Evolutionary conservation across 2,329 filamentous ascomycete species (phyloP).

Genomic region (Dendryphion nanum): DNA sequence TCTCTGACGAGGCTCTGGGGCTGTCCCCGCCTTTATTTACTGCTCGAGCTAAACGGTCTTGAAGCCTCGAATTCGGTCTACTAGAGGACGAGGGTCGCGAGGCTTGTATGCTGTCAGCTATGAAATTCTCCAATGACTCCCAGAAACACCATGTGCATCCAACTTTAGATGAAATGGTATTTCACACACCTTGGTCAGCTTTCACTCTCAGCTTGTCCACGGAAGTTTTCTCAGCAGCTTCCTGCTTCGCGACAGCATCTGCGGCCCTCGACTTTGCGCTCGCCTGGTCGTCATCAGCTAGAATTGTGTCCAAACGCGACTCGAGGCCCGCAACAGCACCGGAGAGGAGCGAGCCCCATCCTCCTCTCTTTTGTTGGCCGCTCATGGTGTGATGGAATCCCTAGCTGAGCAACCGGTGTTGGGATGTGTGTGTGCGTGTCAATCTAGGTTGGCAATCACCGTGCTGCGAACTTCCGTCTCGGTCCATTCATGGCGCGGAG

Average conservation of each 20-base stretch:
- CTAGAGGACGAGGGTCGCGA: constrained; percentile 66
- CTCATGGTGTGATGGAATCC: constrained; percentile 24
- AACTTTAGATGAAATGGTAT: too few species aligned
- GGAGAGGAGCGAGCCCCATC: constrained; percentile 41
- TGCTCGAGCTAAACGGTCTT: constrained; percentile 85
- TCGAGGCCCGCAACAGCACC: constrained; percentile 93
- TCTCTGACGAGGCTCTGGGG: constrained; percentile 48
- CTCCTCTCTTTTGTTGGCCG: constrained; percentile 19
- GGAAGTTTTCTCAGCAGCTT: constrained; percentile 24
- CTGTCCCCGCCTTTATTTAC: constrained; percentile 68
- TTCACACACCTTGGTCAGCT: constrained; percentile 32
- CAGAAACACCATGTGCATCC: not conserved
- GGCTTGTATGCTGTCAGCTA: constrained; percentile 38
- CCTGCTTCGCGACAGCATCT: constrained; percentile 35
- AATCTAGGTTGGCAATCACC: constrained; percentile 24
- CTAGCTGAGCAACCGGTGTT: not conserved
- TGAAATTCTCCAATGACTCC: not conserved
- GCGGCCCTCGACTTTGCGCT: constrained; percentile 43
- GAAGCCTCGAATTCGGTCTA: constrained; percentile 75
- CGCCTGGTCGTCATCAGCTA: constrained; percentile 71
- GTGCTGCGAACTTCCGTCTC: constrained; percentile 24
- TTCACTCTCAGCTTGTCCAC: constrained; percentile 27
- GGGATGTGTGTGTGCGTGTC: not conserved
- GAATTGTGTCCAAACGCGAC: constrained; percentile 85
- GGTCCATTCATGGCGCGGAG: constrained; percentile 29